Conservation (phyloP, 345 rosid genomes). For the Hibiscus tridactylites region DNA sequence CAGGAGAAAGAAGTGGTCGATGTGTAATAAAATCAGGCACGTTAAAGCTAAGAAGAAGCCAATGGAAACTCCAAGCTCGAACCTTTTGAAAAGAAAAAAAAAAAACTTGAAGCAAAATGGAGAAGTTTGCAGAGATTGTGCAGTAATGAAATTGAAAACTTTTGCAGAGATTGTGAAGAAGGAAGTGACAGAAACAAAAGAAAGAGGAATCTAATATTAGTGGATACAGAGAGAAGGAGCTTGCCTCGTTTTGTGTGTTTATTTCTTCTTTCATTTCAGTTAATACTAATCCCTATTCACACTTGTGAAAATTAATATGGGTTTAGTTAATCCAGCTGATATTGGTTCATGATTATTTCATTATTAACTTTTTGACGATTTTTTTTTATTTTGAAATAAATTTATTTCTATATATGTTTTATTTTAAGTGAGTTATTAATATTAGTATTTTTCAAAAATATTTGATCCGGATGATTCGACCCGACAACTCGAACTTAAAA, state of each 20-base stretch:
- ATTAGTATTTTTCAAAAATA: too few species aligned
- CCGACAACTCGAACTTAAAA: too few species aligned
- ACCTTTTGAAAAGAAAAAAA: background rate
- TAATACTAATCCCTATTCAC: background rate
- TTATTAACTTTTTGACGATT: too few species aligned
- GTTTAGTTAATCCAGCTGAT: background rate
- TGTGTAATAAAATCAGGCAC: slow-evolving; percentile 15
- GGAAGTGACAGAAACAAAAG: background rate
- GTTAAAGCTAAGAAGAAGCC: slow-evolving; percentile 7
- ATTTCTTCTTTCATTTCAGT: slow-evolving; percentile 15
- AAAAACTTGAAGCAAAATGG: background rate
- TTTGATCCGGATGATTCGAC: too few species aligned
- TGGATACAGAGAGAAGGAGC: slow-evolving; percentile 3
- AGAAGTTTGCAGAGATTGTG: background rate
- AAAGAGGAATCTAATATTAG: slow-evolving; percentile 2
- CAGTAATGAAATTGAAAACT: slow-evolving; percentile 12
- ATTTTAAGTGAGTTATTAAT: background rate
- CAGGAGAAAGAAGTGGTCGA: slow-evolving; percentile 16
- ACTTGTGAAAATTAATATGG: background rate
- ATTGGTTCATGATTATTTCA: background rate
- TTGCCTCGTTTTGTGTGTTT: slow-evolving; percentile 24
- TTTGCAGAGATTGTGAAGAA: background rate
- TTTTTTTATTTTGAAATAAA: background rate
- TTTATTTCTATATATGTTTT: too few species aligned
- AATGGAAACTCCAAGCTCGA: background rate